Percentiles rank a stretch among this genome's conserved stretches.
Evolutionary conservation across 352 stramenopile genomes (phyloP).

Genomic region (Globisporangium lucens): DNA sequence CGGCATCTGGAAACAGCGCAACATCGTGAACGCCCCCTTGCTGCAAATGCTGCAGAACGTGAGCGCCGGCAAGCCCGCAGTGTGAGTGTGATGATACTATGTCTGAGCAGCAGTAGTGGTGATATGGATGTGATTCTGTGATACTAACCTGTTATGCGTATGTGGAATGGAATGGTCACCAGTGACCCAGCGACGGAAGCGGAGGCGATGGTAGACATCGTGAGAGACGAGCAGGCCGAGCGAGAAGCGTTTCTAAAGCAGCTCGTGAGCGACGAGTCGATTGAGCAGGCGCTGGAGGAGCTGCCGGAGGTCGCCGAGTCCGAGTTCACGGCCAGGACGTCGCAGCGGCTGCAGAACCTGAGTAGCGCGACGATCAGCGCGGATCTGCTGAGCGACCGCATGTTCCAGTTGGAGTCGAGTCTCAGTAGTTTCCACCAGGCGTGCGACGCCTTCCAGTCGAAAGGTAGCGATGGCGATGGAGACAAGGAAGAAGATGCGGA

Average conservation of each 20-base stretch:
- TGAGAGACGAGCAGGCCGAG: conserved; percentile 27
- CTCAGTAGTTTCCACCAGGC: conserved; percentile 73
- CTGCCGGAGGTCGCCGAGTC: conserved; percentile 68
- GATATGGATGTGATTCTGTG: conserved; percentile 7
- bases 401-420: conserved; percentile 86
- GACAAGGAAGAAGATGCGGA: conserved; percentile 17
- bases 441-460: conserved; percentile 36
- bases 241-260: conserved; percentile 27
- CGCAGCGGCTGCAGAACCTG: conserved; percentile 59
- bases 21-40: conserved; percentile 47
- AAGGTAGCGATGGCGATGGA: conserved; percentile 10
- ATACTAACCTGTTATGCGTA: conserved; percentile 1
- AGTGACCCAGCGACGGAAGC: conserved; percentile 30
- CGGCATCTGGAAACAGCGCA: conserved; percentile 79
- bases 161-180: conserved; percentile 1
- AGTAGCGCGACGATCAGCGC: conserved; percentile 80
- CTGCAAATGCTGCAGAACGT: conserved; percentile 73
- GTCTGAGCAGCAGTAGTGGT: too few species aligned
- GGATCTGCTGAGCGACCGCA: conserved; percentile 83
- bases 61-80: conserved; percentile 57
- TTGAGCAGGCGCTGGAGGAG: conserved; percentile 58
- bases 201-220: conserved; percentile 16
- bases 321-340: conserved; percentile 34
- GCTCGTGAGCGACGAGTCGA: conserved; percentile 34
- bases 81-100: conserved; percentile 25